Base-by-base conservation (phyloP, 2,329 filamentous ascomycete genomes). In the Verticillium alfalfae region DNA sequence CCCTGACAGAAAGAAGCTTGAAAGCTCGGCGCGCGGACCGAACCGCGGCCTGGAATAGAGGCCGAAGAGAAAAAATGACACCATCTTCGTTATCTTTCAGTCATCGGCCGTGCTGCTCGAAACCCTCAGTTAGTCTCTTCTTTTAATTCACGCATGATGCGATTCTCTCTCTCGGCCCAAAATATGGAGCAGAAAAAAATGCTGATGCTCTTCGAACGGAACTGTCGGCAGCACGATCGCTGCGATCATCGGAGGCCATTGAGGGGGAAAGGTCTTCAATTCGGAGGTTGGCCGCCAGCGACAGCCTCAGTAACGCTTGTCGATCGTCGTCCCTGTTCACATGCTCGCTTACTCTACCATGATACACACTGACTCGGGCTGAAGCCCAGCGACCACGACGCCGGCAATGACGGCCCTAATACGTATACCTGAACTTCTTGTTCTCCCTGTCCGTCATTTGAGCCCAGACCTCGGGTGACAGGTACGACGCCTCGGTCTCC, bases 401-500 rank as follows among this genome's bases (percentile, higher is more conserved):
- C 26, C 26, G 26, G 5, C 26, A 31, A 31, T 31, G 26, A 31
- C 26, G 18, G n/a, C 15, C 18, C 45, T 52, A 79, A 56, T 79
- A 79, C 1, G 74, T 74, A 67, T 87, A 87, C 57, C 82, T 77
- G 69, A 87, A 87, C 22, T 76, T 78, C 67, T 77, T 79, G 66
- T 88, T 87, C 72, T 87, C 79, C 67, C 71, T 78, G 63, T 87
- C 85, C 7, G 84, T 87, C 74, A 83, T 70, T 31, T 79, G 76
- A 41, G 72, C 73, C 79, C 76, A 86, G 5, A 74, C 73, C 62
- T 80, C 75, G 2, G 73, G 76, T 9, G 71, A 70, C 73, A 78
- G 68, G 65, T 73, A 78, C 1, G 68, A 67, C 16, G 78, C 78
- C 65, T 82, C 77, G 34, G 70, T 67, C 22, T 67, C 69, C 52